A percentile compares a stretch with the other conserved stretches of the same genome.
Conservation (phyloP, 345 rosid genomes). For the Balakata baccata region DNA sequence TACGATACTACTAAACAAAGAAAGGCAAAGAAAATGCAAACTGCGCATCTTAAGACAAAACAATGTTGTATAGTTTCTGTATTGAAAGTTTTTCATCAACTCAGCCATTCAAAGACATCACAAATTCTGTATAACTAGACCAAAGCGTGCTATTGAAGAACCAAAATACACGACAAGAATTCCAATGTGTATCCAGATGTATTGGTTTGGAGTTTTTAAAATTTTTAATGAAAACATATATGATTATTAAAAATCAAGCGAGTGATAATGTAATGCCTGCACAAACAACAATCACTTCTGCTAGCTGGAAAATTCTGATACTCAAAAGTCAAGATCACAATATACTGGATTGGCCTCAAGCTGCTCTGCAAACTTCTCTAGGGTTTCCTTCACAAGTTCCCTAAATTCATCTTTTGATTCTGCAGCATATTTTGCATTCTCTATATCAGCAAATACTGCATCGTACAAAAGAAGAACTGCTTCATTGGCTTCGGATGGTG, state of each 20-base stretch:
- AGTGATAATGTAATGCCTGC: conserved; percentile 8
- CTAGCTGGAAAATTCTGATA: background rate
- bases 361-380: conserved; percentile 54
- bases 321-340: conserved; percentile 39
- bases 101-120: too few relatives aligned
- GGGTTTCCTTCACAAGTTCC: conserved; percentile 47
- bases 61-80: too few relatives aligned
- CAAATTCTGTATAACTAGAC: background rate
- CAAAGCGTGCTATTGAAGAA: background rate
- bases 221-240: background rate
- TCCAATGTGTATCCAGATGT: background rate
- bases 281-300: conserved; percentile 9
- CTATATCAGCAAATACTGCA: conserved; percentile 43
- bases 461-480: conserved; percentile 53
- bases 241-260: background rate
- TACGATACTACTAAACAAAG: too few relatives aligned
- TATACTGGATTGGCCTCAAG: conserved; percentile 55
- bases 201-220: background rate
- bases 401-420: conserved; percentile 28
- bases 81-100: too few relatives aligned
- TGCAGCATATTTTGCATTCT: conserved; percentile 21
- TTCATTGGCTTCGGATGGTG: conserved; percentile 60
- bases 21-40: too few relatives aligned
- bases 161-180: background rate
- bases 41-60: too few relatives aligned